These are phyloP conservation scores for Ceratocystis colombiana DNA, from an alignment of 2,329 filamentous ascomycete species.

Conservation along the genomic window DNA sequence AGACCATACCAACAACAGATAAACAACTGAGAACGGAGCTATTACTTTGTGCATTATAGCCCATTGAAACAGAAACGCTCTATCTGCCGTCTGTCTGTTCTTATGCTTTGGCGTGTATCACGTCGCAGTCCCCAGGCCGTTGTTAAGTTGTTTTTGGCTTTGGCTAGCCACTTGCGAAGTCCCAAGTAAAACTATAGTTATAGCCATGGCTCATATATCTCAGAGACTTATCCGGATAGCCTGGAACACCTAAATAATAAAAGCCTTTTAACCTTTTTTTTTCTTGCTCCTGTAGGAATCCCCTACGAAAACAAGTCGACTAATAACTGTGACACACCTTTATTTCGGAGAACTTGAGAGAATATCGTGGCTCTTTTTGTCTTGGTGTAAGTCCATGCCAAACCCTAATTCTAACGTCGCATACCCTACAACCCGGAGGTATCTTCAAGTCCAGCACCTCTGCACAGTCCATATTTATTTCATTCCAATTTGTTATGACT, in stretches of 20 bases:
- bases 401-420: not conserved
- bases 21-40: not conserved
- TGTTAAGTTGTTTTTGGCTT: not conserved
- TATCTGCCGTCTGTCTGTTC: not conserved
- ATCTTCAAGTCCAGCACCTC: not conserved
- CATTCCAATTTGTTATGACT: not conserved
- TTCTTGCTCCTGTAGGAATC: too few relatives aligned
- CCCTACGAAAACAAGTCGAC: too few relatives aligned
- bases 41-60: not conserved
- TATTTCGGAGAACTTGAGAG: not conserved
- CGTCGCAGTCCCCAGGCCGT: not conserved
- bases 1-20: slow-evolving; percentile 2
- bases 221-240: not conserved
- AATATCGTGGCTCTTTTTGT: not conserved
- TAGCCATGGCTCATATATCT: not conserved
- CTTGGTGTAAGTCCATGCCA: not conserved
- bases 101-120: not conserved
- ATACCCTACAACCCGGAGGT: not conserved
- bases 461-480: not conserved
- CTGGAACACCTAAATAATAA: not conserved
- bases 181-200: not conserved
- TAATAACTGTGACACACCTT: too few relatives aligned
- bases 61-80: slow-evolving; percentile 3
- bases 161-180: not conserved
- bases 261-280: not conserved